Evolutionary conservation across 202 grass and related monocot genomes (phyloP).

Genomic region (Bolboschoenoplectus hybrid): DNA sequence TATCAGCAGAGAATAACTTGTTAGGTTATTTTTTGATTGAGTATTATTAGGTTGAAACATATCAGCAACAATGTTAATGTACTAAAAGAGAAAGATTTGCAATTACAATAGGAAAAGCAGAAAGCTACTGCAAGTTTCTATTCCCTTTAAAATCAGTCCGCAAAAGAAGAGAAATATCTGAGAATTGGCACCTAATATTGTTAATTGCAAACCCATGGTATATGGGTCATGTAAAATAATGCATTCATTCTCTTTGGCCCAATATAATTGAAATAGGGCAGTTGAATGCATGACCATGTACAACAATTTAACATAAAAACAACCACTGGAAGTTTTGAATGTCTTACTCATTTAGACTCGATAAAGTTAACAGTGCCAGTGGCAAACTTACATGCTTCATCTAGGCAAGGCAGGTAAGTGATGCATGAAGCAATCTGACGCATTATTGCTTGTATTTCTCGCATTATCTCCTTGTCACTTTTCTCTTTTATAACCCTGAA

Average conservation of each 20-base stretch:
- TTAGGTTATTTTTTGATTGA: background rate
- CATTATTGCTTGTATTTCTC: constrained; percentile 99
- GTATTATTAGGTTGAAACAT: background rate
- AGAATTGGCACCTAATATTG: background rate
- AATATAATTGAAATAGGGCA: background rate
- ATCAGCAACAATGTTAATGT: background rate
- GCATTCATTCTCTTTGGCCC: background rate
- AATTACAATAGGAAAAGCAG: background rate
- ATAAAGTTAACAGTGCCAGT: background rate
- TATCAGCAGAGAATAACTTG: constrained; percentile 3
- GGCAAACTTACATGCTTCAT: constrained; percentile 72
- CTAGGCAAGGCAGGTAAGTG: constrained; percentile 92
- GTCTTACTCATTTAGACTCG: background rate
- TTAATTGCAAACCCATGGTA: background rate
- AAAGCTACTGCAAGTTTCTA: background rate
- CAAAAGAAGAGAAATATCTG: background rate
- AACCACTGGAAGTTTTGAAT: constrained; percentile 1
- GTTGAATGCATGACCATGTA: background rate
- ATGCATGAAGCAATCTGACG: constrained; percentile 89
- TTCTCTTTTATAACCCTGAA: constrained; percentile 85
- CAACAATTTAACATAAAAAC: background rate
- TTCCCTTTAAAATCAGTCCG: background rate
- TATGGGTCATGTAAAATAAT: background rate
- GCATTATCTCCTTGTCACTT: constrained; percentile 98
- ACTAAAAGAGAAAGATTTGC: background rate